A percentile compares a stretch with the other conserved stretches of the same genome.
These are phyloP conservation scores for Pleurotus salmoneostramineus DNA, from an alignment of 768 basidiomycete genomes.

Conservation along the genomic window DNA sequence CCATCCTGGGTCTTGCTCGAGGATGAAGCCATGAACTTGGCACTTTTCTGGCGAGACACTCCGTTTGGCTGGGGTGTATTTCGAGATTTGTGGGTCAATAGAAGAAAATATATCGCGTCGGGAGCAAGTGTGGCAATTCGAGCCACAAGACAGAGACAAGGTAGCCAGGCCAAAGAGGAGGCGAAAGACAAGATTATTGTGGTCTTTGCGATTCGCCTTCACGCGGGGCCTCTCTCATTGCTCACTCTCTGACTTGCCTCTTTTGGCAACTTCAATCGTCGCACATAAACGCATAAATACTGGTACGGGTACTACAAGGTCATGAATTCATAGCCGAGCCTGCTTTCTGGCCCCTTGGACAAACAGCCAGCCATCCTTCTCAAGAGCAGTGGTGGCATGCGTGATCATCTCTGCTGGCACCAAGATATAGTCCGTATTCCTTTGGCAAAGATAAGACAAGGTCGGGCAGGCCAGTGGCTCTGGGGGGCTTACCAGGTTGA, in stretches of 20 bases:
- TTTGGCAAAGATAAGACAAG: conserved; percentile 17
- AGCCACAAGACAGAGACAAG: too few relatives aligned
- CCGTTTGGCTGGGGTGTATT: not conserved
- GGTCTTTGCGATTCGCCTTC: too few relatives aligned
- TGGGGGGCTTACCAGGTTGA: conserved; percentile 53
- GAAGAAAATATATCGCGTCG: too few relatives aligned
- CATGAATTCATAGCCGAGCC: not conserved
- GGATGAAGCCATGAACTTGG: conserved; percentile 32
- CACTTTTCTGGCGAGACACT: not conserved
- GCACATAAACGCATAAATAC: too few relatives aligned
- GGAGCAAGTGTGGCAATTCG: too few relatives aligned
- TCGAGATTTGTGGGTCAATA: not conserved
- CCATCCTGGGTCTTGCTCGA: conserved; percentile 28
- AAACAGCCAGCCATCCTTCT: conserved; percentile 51
- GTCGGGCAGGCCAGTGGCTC: not conserved
- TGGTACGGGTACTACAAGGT: too few relatives aligned
- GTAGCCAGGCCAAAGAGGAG: too few relatives aligned
- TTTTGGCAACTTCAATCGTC: not conserved
- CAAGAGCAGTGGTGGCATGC: conserved; percentile 38
- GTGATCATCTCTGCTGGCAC: conserved; percentile 41
- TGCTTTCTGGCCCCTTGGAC: conserved; percentile 17
- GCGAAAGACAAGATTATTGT: too few relatives aligned
- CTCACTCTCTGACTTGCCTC: conserved; percentile 15
- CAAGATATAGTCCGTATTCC: conserved; percentile 67
- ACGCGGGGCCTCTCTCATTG: not conserved